These are phyloP conservation scores for Lycium ferocissimum DNA, from an alignment of 257 asterid species.

Conservation along the genomic window DNA sequence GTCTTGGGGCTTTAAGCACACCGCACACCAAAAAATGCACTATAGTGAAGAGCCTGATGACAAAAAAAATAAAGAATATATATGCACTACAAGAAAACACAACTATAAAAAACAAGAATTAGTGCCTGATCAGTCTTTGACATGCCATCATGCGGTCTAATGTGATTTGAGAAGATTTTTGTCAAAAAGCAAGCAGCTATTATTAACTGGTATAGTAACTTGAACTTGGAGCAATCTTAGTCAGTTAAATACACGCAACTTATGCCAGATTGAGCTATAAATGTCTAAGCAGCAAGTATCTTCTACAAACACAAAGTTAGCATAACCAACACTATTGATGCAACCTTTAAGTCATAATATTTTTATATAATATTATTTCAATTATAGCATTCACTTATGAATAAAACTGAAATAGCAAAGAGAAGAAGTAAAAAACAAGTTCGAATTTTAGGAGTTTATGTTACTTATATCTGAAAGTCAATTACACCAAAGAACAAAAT, in stretches of 20 bases:
- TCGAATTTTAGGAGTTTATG: not conserved
- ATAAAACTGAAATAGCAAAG: slow-evolving; percentile 18
- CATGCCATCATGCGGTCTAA: slow-evolving; percentile 16
- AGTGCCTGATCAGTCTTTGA: not conserved
- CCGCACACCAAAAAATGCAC: not conserved
- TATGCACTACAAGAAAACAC: slow-evolving; percentile 5
- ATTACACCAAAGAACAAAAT: slow-evolving; percentile 12
- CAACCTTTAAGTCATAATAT: not conserved
- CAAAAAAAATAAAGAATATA: not conserved
- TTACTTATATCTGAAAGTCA: not conserved
- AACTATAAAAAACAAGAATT: not conserved
- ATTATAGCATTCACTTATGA: slow-evolving; percentile 4
- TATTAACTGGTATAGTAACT: not conserved
- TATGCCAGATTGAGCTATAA: not conserved
- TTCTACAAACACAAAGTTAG: slow-evolving; percentile 19
- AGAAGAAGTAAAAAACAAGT: not conserved
- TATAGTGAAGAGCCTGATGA: not conserved
- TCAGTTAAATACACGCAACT: not conserved
- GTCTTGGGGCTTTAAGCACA: slow-evolving; percentile 23
- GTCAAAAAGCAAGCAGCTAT: slow-evolving; percentile 1
- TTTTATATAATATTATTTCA: not conserved
- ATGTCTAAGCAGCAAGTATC: not conserved
- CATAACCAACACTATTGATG: slow-evolving; percentile 16
- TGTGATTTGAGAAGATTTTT: not conserved
- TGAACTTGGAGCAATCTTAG: not conserved